A percentile compares a stretch with the other conserved stretches of the same genome.
These are phyloP conservation scores for Penicillium macrosclerotiorum DNA, from an alignment of 495 filamentous ascomycete species.

Conservation along the genomic window DNA sequence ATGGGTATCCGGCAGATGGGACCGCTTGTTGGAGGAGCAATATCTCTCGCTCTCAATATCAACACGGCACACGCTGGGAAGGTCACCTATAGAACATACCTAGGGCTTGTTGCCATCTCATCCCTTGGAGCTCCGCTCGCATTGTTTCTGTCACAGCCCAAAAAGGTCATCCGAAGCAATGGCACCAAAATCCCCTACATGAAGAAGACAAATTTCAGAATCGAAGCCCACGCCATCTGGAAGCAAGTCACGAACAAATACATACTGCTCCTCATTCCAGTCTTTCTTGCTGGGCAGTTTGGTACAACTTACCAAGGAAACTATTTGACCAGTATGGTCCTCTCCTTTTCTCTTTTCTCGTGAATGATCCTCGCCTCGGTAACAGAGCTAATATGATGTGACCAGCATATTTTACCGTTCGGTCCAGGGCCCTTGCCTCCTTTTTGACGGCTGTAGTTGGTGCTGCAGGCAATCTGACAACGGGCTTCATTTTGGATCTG, in stretches of 20 bases:
- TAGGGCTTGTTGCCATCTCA: slow-evolving; percentile 53
- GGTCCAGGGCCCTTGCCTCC: slow-evolving; percentile 50
- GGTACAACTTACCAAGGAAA: slow-evolving; percentile 56
- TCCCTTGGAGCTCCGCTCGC: slow-evolving; percentile 52
- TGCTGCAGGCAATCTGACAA: slow-evolving; percentile 47
- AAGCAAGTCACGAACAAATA: slow-evolving; percentile 42
- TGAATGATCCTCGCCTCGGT: no score
- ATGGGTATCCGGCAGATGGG: slow-evolving; percentile 56
- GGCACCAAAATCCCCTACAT: slow-evolving; percentile 42
- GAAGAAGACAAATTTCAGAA: slow-evolving; percentile 39
- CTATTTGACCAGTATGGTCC: slow-evolving; percentile 43
- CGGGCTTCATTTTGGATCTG: slow-evolving; percentile 46
- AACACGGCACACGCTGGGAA: slow-evolving; percentile 46
- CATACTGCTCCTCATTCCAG: slow-evolving; percentile 52
- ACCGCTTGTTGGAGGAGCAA: slow-evolving; percentile 54
- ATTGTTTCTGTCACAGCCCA: slow-evolving; percentile 48
- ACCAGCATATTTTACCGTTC: slow-evolving; percentile 58
- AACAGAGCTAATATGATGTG: neutral
- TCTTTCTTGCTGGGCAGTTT: slow-evolving; percentile 55
- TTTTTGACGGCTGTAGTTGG: slow-evolving; percentile 44
- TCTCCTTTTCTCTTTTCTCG: neutral
- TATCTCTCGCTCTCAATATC: slow-evolving; percentile 54
- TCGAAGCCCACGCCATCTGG: slow-evolving; percentile 49
- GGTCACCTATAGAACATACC: slow-evolving; percentile 53
- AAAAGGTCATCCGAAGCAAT: slow-evolving; percentile 53